A percentile compares a stretch with the other conserved stretches of the same genome.
These are phyloP conservation scores for Brassica hybrid DNA, from an alignment of 441 rosid genomes.

Conservation along the genomic window DNA sequence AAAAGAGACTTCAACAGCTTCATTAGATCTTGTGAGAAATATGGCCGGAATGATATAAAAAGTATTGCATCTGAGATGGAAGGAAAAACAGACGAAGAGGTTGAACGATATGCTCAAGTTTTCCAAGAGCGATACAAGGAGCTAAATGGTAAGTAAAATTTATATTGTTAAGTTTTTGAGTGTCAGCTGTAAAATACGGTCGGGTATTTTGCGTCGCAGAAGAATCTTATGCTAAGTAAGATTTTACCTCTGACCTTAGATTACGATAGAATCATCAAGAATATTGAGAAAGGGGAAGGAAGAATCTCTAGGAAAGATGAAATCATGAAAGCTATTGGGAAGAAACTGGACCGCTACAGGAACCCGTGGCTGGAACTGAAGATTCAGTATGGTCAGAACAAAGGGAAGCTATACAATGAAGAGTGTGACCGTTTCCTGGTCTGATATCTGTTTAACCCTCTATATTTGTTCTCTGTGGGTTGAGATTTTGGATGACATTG, in stretches of 20 bases:
- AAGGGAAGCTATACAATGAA: conserved; percentile 97
- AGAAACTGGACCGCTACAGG: conserved; percentile 96
- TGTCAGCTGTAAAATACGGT: neutral
- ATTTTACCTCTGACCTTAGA: conserved; percentile 47
- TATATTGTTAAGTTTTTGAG: neutral
- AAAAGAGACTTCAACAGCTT: conserved; percentile 93
- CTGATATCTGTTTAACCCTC: neutral
- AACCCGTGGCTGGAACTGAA: conserved; percentile 98
- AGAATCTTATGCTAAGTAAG: neutral
- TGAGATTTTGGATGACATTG: conserved; percentile 21
- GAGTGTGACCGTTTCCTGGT: conserved; percentile 99
- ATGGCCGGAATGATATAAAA: conserved; percentile 83
- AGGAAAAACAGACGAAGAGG: conserved; percentile 94
- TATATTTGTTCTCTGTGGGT: neutral
- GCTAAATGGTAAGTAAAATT: conserved; percentile 66
- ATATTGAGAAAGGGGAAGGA: conserved; percentile 97
- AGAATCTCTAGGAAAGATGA: conserved; percentile 96
- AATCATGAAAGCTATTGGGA: conserved; percentile 99
- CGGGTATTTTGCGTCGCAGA: neutral
- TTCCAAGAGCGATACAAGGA: conserved; percentile 95
- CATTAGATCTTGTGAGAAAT: conserved; percentile 94
- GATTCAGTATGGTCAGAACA: conserved; percentile 99
- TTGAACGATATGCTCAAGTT: conserved; percentile 87
- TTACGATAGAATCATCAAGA: conserved; percentile 96
- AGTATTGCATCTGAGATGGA: conserved; percentile 96